A percentile compares a stretch with the other conserved stretches of the same genome.
Conservation (phyloP, 148 eudicot genomes). For the Fallopia convolvulus region DNA sequence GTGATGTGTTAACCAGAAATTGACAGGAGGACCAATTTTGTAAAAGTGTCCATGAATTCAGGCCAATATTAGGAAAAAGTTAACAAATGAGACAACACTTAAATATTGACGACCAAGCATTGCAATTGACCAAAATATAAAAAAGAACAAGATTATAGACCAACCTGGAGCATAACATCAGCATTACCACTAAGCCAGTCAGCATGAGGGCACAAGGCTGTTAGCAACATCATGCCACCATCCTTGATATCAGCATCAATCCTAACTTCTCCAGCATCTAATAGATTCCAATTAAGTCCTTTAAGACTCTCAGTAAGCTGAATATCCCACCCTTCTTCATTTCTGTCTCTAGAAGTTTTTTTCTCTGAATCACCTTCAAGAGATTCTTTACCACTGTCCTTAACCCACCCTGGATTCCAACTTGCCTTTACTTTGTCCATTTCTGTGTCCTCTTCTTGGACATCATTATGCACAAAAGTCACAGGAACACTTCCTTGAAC, state of each 20-base stretch:
- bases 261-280: conserved; percentile 98
- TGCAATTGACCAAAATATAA: not conserved
- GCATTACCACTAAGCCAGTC: conserved; percentile 97
- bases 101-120: not conserved
- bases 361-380: conserved; percentile 57
- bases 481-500: conserved; percentile 97
- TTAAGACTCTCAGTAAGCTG: conserved; percentile 87
- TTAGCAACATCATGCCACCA: conserved; percentile 96
- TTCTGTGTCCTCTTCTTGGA: conserved; percentile 54
- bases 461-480: conserved; percentile 48
- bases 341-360: conserved; percentile 67
- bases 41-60: not conserved
- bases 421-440: conserved; percentile 50
- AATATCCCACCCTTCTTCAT: conserved; percentile 84
- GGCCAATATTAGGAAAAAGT: not conserved
- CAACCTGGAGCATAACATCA: conserved; percentile 93
- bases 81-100: not conserved
- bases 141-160: conserved; percentile 13
- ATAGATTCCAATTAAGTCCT: conserved; percentile 86
- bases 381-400: conserved; percentile 52
- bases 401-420: conserved; percentile 77
- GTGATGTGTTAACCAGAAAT: not conserved
- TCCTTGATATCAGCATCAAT: conserved; percentile 99
- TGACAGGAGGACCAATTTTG: not conserved
- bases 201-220: conserved; percentile 94